Evolutionary conservation across 2,329 filamentous ascomycete species (phyloP), one percentile per base, ranked within the genome.

Genomic region (Aspergillus hiratsukae): DNA sequence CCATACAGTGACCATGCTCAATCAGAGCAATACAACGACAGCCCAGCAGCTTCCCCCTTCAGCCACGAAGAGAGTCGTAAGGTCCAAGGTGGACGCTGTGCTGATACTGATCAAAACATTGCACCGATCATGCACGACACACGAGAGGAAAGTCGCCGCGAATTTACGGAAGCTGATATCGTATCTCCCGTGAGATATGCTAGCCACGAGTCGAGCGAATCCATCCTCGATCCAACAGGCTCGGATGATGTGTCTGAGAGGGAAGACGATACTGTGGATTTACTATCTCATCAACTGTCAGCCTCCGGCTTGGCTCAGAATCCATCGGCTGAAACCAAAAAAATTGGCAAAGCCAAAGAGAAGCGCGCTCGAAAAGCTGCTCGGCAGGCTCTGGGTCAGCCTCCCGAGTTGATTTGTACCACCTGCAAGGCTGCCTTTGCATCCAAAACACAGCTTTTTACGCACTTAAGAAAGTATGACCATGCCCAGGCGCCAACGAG

Each of bases 351-450:
- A 62, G 81, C 81, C 28, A 83, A 83, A 62, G 75, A 77, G 57
- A 83, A 80, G 61, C 75, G 78, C 52, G 79, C 78, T 31, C 80
- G 77, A 62, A 82, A 76, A 61, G 78, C 77, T 14, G 78, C 78
- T 4, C 70, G 72, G 54, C 59, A 66, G 29, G 56, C 63, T 23
- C 59, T 59, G 4, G 63, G 56, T 48, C 62, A 63, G 21, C 29
- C 61, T 19, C 45, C 57, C 4, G 62, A 85, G 29, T 83, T 90
- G 53, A 87, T 87, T 65, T 97, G 94, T 69, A 83, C 88, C 2
- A 83, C 86, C 4, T 97, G 94, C 73, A 83, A 85, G 62, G 90
- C 89, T 62, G 81, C 76, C 0, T 99, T 97, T 75, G 84, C 83
- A 0, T 90, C 87, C 1, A 87, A 85, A 63, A 88, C 83, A 5